Conservation (phyloP, 495 filamentous ascomycete species). For the Thermothielavioides terrestris region DNA sequence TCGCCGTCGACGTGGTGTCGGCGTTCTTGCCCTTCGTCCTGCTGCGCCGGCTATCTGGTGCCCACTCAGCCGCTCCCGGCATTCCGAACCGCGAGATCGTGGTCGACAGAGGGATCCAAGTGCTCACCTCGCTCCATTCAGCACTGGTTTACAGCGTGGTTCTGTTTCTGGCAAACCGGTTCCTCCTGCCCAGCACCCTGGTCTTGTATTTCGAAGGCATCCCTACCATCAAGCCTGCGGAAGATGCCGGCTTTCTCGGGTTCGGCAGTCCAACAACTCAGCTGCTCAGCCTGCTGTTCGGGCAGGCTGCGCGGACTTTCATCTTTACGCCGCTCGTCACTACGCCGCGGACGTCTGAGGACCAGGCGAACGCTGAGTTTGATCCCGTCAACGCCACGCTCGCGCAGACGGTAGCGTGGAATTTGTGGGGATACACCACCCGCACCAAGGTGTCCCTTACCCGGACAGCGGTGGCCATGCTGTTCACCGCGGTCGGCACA, state of each 20-base stretch:
- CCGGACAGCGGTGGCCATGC: constrained; percentile 53
- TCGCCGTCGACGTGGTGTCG: constrained; percentile 56
- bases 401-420: constrained; percentile 52
- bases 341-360: constrained; percentile 31
- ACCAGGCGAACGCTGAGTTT: constrained; percentile 34
- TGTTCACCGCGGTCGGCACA: constrained; percentile 52
- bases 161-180: constrained; percentile 53
- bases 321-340: constrained; percentile 63
- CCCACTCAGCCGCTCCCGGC: constrained; percentile 49
- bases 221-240: constrained; percentile 52
- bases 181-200: constrained; percentile 57
- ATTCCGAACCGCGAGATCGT: constrained; percentile 63
- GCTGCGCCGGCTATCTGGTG: constrained; percentile 53
- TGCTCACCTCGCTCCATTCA: constrained; percentile 56
- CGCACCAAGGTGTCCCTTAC: constrained; percentile 57
- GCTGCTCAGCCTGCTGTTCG: constrained; percentile 36
- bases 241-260: constrained; percentile 47
- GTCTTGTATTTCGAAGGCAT: constrained; percentile 63
- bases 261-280: constrained; percentile 45
- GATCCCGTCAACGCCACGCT: constrained; percentile 47
- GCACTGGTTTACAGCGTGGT: constrained; percentile 59
- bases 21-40: constrained; percentile 62
- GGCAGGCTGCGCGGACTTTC: constrained; percentile 60
- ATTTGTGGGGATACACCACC: constrained; percentile 50
- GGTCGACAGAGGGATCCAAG: constrained; percentile 51